Conservation (phyloP, 1,139 yeast species). For the Protomyces inundatus region DNA sequence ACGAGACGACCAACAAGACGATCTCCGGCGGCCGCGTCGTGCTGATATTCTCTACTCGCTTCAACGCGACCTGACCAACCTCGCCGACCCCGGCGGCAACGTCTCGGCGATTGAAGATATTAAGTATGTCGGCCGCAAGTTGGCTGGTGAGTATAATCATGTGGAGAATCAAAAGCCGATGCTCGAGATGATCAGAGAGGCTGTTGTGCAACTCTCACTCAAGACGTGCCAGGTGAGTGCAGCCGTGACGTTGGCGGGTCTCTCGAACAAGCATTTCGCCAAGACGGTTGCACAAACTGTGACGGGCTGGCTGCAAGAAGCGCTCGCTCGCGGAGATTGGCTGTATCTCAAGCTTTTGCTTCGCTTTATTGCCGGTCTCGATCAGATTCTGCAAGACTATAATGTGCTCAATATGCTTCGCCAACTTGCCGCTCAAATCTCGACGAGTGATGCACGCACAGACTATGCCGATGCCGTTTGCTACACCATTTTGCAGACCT, state of each 20-base stretch:
- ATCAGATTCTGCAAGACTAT: conserved; percentile 56
- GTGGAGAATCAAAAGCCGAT: conserved; percentile 25
- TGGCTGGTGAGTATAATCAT: conserved; percentile 28
- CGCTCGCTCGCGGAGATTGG: conserved; percentile 52
- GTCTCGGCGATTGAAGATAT: conserved; percentile 27
- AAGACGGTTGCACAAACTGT: conserved; percentile 60
- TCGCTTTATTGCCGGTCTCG: conserved; percentile 65
- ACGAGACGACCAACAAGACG: conserved; percentile 15
- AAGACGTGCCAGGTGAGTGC: conserved; percentile 68
- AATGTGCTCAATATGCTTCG: conserved; percentile 51
- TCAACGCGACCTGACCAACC: conserved; percentile 20
- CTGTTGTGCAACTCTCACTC: conserved; percentile 78
- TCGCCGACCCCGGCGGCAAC: conserved; percentile 10
- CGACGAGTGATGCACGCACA: conserved; percentile 48
- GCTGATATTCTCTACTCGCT: conserved; percentile 7
- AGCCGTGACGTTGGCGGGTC: conserved; percentile 63
- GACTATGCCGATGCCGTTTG: conserved; percentile 52
- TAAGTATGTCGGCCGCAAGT: conserved; percentile 26
- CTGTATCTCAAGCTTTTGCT: conserved; percentile 64
- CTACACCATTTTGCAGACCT: conserved; percentile 44
- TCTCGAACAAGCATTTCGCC: conserved; percentile 63
- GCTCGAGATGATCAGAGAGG: background rate
- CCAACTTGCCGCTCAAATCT: conserved; percentile 39
- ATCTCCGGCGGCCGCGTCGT: conserved; percentile 18
- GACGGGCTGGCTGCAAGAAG: conserved; percentile 58